Evolutionary conservation across 805 yeast genomes (phyloP).

Genomic region (Zygosaccharomyces bailii): DNA sequence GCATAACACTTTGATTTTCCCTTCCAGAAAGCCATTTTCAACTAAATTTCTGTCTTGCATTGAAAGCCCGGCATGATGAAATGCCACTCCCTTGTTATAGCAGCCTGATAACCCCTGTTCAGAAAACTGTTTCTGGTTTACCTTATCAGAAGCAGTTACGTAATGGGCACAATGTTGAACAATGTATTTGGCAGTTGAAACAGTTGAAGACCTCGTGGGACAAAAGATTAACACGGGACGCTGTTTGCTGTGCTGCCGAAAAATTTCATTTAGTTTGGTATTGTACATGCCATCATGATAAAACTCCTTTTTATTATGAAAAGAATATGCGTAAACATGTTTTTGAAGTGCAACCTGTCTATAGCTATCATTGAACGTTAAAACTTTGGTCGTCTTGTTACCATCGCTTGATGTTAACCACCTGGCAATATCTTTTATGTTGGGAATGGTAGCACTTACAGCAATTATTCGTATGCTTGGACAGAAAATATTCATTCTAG

Average conservation of each 20-base stretch:
- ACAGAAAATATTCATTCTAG: conserved; percentile 45
- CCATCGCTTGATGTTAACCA: conserved; percentile 40
- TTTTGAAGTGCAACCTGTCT: conserved; percentile 44
- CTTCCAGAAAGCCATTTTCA: conserved; percentile 44
- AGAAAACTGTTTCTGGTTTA: conserved; percentile 2
- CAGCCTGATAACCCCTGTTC: conserved; percentile 19
- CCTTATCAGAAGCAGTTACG: not conserved
- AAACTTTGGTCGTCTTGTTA: conserved; percentile 34
- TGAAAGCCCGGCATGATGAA: conserved; percentile 58
- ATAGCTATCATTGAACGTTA: conserved; percentile 46
- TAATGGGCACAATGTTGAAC: conserved; percentile 17
- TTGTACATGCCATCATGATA: conserved; percentile 47
- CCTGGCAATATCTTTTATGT: conserved; percentile 44
- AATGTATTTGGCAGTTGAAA: conserved; percentile 45
- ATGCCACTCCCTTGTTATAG: conserved; percentile 42
- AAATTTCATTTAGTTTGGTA: conserved; percentile 40
- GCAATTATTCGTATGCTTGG: conserved; percentile 42
- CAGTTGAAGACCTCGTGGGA: conserved; percentile 49
- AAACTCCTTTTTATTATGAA: conserved; percentile 42
- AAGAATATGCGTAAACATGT: conserved; percentile 43
- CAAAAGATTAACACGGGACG: conserved; percentile 52
- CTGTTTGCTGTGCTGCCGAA: conserved; percentile 38
- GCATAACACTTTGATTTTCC: conserved; percentile 45
- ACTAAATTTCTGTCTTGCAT: conserved; percentile 44
- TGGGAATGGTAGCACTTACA: conserved; percentile 53